Evolutionary conservation across 768 basidiomycete species (phyloP).

Genomic region (Leccinum obscurum): DNA sequence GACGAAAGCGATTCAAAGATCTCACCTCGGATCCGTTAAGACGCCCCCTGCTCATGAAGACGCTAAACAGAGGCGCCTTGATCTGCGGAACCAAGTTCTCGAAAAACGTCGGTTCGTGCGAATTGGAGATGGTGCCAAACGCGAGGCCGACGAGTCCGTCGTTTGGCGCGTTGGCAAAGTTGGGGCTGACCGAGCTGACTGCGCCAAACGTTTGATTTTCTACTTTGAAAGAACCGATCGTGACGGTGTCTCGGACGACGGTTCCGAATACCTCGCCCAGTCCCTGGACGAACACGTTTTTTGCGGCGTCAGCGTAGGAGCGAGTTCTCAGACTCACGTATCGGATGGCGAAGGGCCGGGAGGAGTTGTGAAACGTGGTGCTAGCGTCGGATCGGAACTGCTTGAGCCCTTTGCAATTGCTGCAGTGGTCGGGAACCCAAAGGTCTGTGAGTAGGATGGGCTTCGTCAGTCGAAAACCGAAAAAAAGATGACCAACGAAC

Average conservation of each 20-base stretch:
- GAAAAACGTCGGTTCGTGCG: conserved; percentile 53
- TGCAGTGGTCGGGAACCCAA: conserved; percentile 51
- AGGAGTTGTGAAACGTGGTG: conserved; percentile 39
- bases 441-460: conserved; percentile 43
- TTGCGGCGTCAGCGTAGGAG: conserved; percentile 10
- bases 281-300: conserved; percentile 40
- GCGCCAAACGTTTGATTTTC: conserved; percentile 56
- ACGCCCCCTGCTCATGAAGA: conserved; percentile 50
- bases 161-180: conserved; percentile 52
- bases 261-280: conserved; percentile 52
- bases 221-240: conserved; percentile 46
- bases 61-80: conserved; percentile 51
- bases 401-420: conserved; percentile 33
- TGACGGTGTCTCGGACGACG: conserved; percentile 51
- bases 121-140: conserved; percentile 54
- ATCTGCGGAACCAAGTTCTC: conserved; percentile 57
- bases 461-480: background rate
- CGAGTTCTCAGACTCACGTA: conserved; percentile 39
- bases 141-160: conserved; percentile 63
- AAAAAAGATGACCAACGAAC: conserved; percentile 5
- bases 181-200: conserved; percentile 44
- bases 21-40: conserved; percentile 50
- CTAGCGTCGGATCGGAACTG: conserved; percentile 43
- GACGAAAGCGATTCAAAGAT: background rate
- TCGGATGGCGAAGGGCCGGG: conserved; percentile 36